Evolutionary conservation across 2,329 filamentous ascomycete species (phyloP).

Genomic region (Colletotrichum simmondsii): DNA sequence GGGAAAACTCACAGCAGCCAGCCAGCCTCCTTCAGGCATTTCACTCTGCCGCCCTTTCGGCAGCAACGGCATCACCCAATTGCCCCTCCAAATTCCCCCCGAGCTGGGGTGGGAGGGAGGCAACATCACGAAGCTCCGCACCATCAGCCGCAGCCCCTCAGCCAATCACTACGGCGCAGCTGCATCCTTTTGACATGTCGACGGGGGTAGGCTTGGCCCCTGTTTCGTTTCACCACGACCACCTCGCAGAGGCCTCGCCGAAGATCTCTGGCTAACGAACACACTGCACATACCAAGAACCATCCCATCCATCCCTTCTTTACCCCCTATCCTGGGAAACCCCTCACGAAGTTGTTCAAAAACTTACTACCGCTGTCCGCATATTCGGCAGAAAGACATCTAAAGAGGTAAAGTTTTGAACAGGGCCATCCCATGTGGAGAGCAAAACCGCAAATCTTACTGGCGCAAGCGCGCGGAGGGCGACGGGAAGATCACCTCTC

Average conservation of each 20-base stretch:
- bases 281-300: not conserved
- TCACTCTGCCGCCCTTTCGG: constrained; percentile 13
- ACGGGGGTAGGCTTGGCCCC: constrained; percentile 27
- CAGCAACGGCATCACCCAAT: constrained; percentile 18
- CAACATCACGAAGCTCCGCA: constrained; percentile 7
- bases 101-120: constrained; percentile 6
- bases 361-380: too few relatives aligned
- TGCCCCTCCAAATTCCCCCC: constrained; percentile 2
- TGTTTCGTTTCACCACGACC: constrained; percentile 35
- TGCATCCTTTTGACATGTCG: constrained; percentile 27
- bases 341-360: not conserved
- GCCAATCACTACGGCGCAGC: constrained; percentile 25
- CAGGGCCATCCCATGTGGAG: constrained; percentile 17
- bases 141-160: constrained; percentile 28
- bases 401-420: too few relatives aligned
- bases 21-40: not conserved
- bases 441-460: constrained; percentile 10
- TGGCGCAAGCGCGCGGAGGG: constrained; percentile 18
- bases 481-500: constrained; percentile 3
- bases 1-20: not conserved
- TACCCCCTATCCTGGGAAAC: not conserved
- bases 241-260: constrained; percentile 26
- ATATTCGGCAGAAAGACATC: too few relatives aligned
- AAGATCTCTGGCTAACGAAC: constrained; percentile 20
- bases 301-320: not conserved